phyloP scores from a whole-genome alignment of 176 grass and related monocot species.

The Lolium rigidum region DNA sequence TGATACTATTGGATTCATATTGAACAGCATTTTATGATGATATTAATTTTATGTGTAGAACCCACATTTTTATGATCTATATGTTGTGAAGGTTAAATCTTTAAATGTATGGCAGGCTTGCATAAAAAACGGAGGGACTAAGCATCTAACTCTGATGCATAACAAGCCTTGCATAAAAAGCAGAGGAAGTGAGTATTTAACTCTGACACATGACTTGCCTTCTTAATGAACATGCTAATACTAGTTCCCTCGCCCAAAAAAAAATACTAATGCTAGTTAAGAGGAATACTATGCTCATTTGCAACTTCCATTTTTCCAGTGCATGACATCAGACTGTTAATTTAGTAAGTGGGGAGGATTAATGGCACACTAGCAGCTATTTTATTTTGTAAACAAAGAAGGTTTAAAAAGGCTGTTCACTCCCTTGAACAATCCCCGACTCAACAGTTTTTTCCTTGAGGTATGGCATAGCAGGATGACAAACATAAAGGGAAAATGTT shows the following conservation, averaged over 20 bases:
- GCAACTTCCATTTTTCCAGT: background rate
- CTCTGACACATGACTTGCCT: slow-evolving; percentile 4
- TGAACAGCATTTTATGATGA: background rate
- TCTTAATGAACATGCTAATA: background rate
- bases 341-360: background rate
- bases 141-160: slow-evolving; percentile 7
- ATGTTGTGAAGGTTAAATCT: background rate
- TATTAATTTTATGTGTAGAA: background rate
- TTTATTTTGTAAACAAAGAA: background rate
- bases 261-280: background rate
- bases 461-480: slow-evolving; percentile 1
- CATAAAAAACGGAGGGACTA: background rate
- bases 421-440: background rate
- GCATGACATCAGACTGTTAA: slow-evolving; percentile 2
- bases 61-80: slow-evolving; percentile 1
- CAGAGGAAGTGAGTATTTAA: slow-evolving; percentile 8
- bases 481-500: slow-evolving; percentile 15
- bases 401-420: background rate
- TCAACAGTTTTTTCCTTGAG: slow-evolving; percentile 1
- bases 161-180: background rate
- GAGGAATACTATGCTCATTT: slow-evolving; percentile 17
- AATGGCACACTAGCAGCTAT: background rate
- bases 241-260: too few relatives aligned
- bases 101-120: background rate
- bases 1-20: background rate